These are phyloP conservation scores for Cercophora sp. DNA, from an alignment of 495 filamentous ascomycete species.

Conservation along the genomic window DNA sequence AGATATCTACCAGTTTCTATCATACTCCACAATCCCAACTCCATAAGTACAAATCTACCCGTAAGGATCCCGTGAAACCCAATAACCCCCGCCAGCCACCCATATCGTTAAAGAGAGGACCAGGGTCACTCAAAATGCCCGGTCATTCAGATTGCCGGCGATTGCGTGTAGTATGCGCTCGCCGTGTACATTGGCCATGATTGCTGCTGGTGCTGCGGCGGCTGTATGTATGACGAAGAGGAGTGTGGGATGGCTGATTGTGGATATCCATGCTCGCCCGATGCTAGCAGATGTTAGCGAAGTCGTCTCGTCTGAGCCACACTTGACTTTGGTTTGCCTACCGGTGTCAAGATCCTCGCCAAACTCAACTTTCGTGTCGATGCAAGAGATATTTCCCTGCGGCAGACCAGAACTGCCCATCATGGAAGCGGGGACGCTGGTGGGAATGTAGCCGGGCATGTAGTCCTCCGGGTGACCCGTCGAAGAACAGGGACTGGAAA, in stretches of 20 bases:
- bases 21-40: too few relatives aligned
- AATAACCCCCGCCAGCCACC: too few relatives aligned
- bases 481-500: constrained; percentile 41
- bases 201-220: too few relatives aligned
- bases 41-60: too few relatives aligned
- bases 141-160: too few relatives aligned
- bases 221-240: background rate
- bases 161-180: too few relatives aligned
- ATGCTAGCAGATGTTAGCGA: background rate
- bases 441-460: constrained; percentile 33
- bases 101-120: too few relatives aligned
- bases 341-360: constrained; percentile 20
- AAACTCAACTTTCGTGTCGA: constrained; percentile 22
- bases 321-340: constrained; percentile 6
- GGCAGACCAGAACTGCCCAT: constrained; percentile 29
- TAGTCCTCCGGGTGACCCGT: constrained; percentile 36
- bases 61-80: too few relatives aligned
- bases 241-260: background rate
- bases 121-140: too few relatives aligned
- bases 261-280: background rate
- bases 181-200: too few relatives aligned
- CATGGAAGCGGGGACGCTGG: constrained; percentile 33
- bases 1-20: too few relatives aligned
- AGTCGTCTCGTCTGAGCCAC: background rate
- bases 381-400: constrained; percentile 13